Evolutionary conservation across 78 protist genomes (phyloP), one percentile per base, ranked within the genome.

Genomic region (Anaeramoeba ignava): DNA sequence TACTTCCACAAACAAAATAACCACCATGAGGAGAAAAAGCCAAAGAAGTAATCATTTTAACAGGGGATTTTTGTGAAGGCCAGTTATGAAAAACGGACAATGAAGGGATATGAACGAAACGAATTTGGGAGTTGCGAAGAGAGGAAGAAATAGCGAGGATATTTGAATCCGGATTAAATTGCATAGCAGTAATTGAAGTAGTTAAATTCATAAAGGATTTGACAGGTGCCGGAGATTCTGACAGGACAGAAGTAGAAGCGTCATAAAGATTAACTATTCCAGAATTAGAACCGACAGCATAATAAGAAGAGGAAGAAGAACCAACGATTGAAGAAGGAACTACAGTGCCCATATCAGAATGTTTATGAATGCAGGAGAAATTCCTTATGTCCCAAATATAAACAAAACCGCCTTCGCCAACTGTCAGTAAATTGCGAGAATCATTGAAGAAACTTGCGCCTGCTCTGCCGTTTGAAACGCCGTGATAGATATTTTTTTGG

Each of bases 1-100:
- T 89, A 73, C 83, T 89, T 1, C 87, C 91, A 3, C 86, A 33
- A n/a, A 86, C 33, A 3, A 86, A 33, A 3, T 36, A 78, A 0
- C 81, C 83, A 40, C 34, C 12, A 85, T 83, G 3, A 2, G 89
- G 87, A 17, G 54, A 27, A 85, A 89, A 82, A 0, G 73, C 88
- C 3, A 79, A 36, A 41, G 42, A 3, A 41, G 34, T 36, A n/a
- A 39, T 84, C 78, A 84, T 37, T n/a, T 81, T 79, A 8, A 82
- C 17, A 36, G 91, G 91, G 31, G 91, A 81, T 33, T 38, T 12
- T 1, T 42, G 83, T 0, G 91, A 81, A 67, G 91, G 91, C 88
- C 88, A 89, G 88, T 89, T 89, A 79, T 84, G 41, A 42, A 86
- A 89, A 33, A 86, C 89, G 33, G 89, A 40, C 38, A 8, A 8